A percentile compares a stretch with the other conserved stretches of the same genome.
These are phyloP conservation scores for Lophiostoma macrostomum DNA, from an alignment of 495 filamentous ascomycete species.

Conservation along the genomic window DNA sequence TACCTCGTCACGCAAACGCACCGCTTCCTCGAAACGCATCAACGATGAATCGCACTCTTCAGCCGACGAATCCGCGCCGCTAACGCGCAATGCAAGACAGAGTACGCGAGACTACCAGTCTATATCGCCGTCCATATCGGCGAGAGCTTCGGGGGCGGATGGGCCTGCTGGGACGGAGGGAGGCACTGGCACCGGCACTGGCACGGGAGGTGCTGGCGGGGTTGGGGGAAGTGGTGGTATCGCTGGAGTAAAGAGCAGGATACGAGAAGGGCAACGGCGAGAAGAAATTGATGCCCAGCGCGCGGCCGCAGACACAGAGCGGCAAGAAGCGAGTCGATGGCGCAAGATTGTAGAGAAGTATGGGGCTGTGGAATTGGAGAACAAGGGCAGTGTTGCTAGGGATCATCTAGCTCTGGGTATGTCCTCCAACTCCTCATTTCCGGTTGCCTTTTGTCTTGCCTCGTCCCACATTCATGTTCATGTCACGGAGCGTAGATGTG, in stretches of 20 bases:
- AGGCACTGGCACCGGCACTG: too few species aligned
- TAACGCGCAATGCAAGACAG: conserved; percentile 16
- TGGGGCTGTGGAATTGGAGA: conserved; percentile 85
- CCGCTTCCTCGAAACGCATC: not conserved
- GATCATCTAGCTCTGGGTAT: conserved; percentile 92
- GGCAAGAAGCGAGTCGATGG: conserved; percentile 47
- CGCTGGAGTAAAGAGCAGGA: too few species aligned
- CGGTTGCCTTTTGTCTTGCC: not conserved
- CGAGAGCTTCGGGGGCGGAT: conserved; percentile 3
- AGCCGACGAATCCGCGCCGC: conserved; percentile 24
- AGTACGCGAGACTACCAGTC: conserved; percentile 18
- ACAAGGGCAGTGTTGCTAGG: conserved; percentile 91
- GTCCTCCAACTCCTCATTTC: conserved; percentile 28
- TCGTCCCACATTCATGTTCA: conserved; percentile 1
- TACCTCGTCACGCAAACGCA: not conserved
- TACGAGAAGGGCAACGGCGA: not conserved
- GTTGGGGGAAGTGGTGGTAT: too few species aligned
- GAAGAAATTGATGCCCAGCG: conserved; percentile 29
- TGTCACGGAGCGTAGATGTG: conserved; percentile 1
- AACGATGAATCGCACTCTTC: not conserved
- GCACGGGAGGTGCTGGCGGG: too few species aligned
- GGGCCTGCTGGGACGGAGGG: not conserved
- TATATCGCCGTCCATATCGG: conserved; percentile 21
- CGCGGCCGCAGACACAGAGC: conserved; percentile 26
- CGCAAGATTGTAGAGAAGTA: conserved; percentile 60